These are phyloP conservation scores for Penicillium sp. DNA, from an alignment of 2,329 filamentous ascomycete genomes.

Conservation along the genomic window DNA sequence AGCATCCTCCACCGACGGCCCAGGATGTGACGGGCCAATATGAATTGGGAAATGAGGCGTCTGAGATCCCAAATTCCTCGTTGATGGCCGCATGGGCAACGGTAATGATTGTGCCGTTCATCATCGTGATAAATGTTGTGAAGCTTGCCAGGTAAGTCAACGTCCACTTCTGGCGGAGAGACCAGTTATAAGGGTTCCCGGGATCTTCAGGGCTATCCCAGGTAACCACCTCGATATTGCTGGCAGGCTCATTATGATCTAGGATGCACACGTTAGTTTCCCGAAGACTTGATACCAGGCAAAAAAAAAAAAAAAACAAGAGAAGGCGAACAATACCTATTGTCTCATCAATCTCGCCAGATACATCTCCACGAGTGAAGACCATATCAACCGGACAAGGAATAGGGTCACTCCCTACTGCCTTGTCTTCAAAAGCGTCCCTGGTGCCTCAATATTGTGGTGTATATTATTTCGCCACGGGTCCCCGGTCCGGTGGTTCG, in stretches of 20 bases:
- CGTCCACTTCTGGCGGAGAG: slow-evolving; percentile 37
- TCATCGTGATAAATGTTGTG: slow-evolving; percentile 34
- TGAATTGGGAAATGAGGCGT: slow-evolving; percentile 31
- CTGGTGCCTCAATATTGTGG: not conserved
- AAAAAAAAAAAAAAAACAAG: not conserved
- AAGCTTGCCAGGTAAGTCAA: slow-evolving; percentile 28
- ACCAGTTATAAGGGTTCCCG: slow-evolving; percentile 42
- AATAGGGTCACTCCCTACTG: not conserved
- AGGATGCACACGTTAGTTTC: not conserved
- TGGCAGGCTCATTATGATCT: slow-evolving; percentile 19
- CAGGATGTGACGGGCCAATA: slow-evolving; percentile 37
- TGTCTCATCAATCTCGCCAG: slow-evolving; percentile 18
- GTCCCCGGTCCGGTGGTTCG: not conserved
- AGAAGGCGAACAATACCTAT: slow-evolving; percentile 12
- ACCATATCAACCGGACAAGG: slow-evolving; percentile 14
- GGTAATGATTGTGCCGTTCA: slow-evolving; percentile 43
- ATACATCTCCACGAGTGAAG: slow-evolving; percentile 23
- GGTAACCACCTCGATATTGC: slow-evolving; percentile 18
- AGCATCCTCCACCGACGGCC: slow-evolving; percentile 31
- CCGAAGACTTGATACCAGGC: not conserved
- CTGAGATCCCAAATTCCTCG: slow-evolving; percentile 31
- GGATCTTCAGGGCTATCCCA: slow-evolving; percentile 37
- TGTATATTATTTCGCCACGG: not conserved
- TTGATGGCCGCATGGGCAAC: slow-evolving; percentile 39
- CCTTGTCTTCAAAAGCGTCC: not conserved